These are phyloP conservation scores for Phytophthora pseudosyringae DNA, from an alignment of 352 stramenopile genomes.

Conservation along the genomic window DNA sequence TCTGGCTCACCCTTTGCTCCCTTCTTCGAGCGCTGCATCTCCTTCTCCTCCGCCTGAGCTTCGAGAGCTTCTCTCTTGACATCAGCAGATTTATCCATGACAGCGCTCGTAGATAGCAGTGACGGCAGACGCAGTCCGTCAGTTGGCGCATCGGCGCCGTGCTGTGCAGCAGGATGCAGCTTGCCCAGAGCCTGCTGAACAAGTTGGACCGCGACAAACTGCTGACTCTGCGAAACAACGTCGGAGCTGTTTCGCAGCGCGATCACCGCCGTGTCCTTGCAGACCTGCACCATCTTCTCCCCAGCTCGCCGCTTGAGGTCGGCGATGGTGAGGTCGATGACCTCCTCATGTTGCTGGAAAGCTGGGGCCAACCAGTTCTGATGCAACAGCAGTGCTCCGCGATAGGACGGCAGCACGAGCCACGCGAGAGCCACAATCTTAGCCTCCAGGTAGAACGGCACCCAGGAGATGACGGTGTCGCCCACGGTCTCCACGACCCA, in stretches of 20 bases:
- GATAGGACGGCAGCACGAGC: constrained; percentile 68
- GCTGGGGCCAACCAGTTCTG: constrained; percentile 63
- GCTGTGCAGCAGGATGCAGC: constrained; percentile 13
- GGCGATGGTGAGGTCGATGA: constrained; percentile 62
- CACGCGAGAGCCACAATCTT: constrained; percentile 76
- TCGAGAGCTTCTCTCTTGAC: constrained; percentile 1
- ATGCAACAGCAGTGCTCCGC: constrained; percentile 59
- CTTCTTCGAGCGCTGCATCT: constrained; percentile 19
- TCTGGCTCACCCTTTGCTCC: constrained; percentile 16
- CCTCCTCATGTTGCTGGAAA: constrained; percentile 73
- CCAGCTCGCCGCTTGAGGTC: constrained; percentile 68
- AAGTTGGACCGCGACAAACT: constrained; percentile 67
- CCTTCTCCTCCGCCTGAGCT: constrained; percentile 8
- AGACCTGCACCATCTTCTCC: constrained; percentile 70
- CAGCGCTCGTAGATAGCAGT: constrained; percentile 10
- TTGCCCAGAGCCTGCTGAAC: constrained; percentile 68
- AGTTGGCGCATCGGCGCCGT: not conserved
- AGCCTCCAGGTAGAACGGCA: constrained; percentile 79
- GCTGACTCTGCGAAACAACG: constrained; percentile 66
- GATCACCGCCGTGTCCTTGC: constrained; percentile 68
- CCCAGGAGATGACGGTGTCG: constrained; percentile 60
- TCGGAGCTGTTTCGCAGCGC: constrained; percentile 66
- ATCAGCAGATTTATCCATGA: constrained; percentile 6
- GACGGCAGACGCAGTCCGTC: constrained; percentile 26
- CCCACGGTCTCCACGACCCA: constrained; percentile 64